Base-by-base conservation (phyloP, 768 basidiomycete species). In the Mycena vitilis region DNA sequence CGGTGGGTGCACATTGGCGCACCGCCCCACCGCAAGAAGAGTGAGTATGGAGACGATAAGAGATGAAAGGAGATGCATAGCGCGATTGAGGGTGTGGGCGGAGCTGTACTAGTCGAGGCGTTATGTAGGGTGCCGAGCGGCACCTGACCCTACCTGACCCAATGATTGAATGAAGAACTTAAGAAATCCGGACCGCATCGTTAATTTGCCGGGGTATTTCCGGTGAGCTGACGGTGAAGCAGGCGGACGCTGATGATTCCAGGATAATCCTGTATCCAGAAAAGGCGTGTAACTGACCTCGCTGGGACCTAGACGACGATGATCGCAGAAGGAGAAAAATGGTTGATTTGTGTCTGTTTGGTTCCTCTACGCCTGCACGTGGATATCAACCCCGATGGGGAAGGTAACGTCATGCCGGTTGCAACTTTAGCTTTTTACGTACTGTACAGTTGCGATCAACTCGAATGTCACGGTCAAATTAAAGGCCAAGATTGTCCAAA, bases 311-410 rank as follows among this genome's bases (percentile, higher is more conserved):
- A n/a, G 25, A 25, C 23, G 37, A 30, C 5, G 30, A 30, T 30
- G 13, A 18, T 20, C 5, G 9, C 9, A 1, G 30, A 23, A 38
- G 23, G 52, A 62, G 38, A 20, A 5, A 52, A 37, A 47, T 25
- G 20, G 5, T 44, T 34, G 18, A 18, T 36, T 38, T 55, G 16
- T 20, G 15, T 40, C 49, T 56, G 22, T 64, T 64, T 64, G 54
- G 63, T 11, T 9, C 47, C 63, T 40, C 45, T 56, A 38, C 63
- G 54, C 36, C 47, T 37, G 53, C 63, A 64, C 63, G 54, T 64
- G 63, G 23, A 57, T 64, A 64, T 64, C 54, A 47, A 36, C 34
- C 54, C 54, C 9, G 40, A 64, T 48, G 8, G 12, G 54, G 63
- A 45, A 53, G 40, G 52, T 25, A 15, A 34, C 10, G 40, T 40